Evolutionary conservation across 805 yeast species (phyloP).

Genomic region (Ogataea thermomethanolica): DNA sequence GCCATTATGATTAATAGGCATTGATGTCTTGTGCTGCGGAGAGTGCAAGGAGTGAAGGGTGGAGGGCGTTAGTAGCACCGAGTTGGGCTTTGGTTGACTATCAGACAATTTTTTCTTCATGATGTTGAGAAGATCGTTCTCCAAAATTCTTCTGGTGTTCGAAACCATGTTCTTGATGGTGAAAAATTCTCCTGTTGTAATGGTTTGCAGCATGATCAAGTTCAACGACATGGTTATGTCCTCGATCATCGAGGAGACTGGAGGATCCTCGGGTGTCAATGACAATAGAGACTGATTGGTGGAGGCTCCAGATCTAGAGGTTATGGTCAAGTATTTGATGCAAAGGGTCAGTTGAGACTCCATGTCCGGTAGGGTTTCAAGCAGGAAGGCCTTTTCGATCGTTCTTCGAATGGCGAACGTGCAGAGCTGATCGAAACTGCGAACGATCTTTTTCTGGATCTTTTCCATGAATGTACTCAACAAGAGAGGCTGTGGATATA

Average conservation of each 20-base stretch:
- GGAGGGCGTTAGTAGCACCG: conserved; percentile 26
- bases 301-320: conserved; percentile 20
- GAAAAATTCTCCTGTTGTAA: conserved; percentile 66
- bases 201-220: conserved; percentile 57
- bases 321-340: conserved; percentile 25
- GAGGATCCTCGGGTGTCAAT: conserved; percentile 51
- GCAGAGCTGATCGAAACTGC: conserved; percentile 61
- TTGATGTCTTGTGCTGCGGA: conserved; percentile 7
- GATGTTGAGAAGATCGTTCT: conserved; percentile 60
- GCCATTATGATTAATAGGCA: conserved; percentile 20
- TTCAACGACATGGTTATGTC: conserved; percentile 76
- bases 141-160: conserved; percentile 56
- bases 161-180: conserved; percentile 53
- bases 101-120: conserved; percentile 45
- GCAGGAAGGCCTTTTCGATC: conserved; percentile 71
- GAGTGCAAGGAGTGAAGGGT: conserved; percentile 20
- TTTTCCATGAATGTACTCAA: conserved; percentile 56
- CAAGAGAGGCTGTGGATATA: conserved; percentile 50
- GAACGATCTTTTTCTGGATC: conserved; percentile 47
- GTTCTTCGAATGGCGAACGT: conserved; percentile 72
- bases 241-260: conserved; percentile 81
- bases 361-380: conserved; percentile 73
- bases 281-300: conserved; percentile 20
- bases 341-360: conserved; percentile 32
- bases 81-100: conserved; percentile 38